Evolutionary conservation across 1,284 basidiomycete species (phyloP).

Genomic region (Phylloboletellus chloephorus): DNA sequence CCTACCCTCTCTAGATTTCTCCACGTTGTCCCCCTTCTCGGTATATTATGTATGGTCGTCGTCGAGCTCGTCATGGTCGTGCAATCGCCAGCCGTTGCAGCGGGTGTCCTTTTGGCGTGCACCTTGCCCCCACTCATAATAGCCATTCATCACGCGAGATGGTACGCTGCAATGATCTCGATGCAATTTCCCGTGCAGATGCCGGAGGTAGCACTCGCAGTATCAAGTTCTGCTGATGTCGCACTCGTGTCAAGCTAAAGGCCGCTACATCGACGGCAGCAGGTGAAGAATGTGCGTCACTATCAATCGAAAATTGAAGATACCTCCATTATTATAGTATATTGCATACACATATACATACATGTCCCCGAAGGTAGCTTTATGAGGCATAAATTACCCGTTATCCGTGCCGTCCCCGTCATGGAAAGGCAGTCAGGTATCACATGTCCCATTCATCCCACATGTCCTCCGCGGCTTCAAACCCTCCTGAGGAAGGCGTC

Average conservation of each 20-base stretch:
- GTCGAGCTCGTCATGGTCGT: slow-evolving; percentile 17
- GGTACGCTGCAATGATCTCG: slow-evolving; percentile 3
- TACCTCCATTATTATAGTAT: slow-evolving; percentile 1
- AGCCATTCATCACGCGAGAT: slow-evolving; percentile 7
- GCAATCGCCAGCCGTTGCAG: slow-evolving; percentile 19
- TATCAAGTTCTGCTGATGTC: not conserved
- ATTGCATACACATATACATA: slow-evolving; percentile 9
- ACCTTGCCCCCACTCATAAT: slow-evolving; percentile 18
- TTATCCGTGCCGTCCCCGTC: slow-evolving; percentile 1
- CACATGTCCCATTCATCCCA: slow-evolving; percentile 76
- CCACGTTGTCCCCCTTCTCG: slow-evolving; percentile 26
- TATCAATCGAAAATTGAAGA: not conserved
- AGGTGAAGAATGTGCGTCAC: not conserved
- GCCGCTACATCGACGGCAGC: not conserved
- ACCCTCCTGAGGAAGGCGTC: slow-evolving; percentile 30
- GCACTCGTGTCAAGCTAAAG: not conserved
- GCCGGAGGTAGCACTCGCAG: not conserved
- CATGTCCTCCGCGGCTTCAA: slow-evolving; percentile 32
- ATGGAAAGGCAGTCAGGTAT: slow-evolving; percentile 4
- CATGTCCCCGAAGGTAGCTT: slow-evolving; percentile 5
- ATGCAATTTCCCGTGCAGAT: slow-evolving; percentile 11
- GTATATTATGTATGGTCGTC: slow-evolving; percentile 22
- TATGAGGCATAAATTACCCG: slow-evolving; percentile 17
- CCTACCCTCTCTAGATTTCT: slow-evolving; percentile 19
- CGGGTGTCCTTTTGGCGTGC: slow-evolving; percentile 21